A percentile compares a stretch with the other conserved stretches of the same genome.
Conservation (phyloP, 2,329 filamentous ascomycete genomes). For the Leptographium radiaticola region DNA sequence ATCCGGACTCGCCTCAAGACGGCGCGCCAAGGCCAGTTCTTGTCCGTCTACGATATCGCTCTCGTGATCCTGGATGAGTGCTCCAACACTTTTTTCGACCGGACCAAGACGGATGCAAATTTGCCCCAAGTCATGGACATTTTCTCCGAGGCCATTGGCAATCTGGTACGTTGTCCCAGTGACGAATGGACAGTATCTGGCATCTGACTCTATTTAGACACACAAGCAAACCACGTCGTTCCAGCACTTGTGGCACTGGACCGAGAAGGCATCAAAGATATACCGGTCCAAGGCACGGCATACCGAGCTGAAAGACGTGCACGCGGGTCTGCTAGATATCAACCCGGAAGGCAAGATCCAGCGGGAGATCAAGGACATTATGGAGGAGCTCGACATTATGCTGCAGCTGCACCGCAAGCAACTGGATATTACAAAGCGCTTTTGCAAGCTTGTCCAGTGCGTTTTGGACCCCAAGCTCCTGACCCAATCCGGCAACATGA, state of each 20-base stretch:
- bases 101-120: conserved; percentile 3
- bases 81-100: conserved; percentile 26
- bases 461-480: conserved; percentile 3
- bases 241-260: conserved; percentile 24
- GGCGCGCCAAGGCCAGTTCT: conserved; percentile 15
- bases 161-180: conserved; percentile 19
- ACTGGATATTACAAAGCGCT: conserved; percentile 17
- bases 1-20: conserved; percentile 20
- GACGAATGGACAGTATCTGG: background rate
- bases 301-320: background rate
- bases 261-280: conserved; percentile 13
- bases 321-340: conserved; percentile 24
- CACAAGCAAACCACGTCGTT: conserved; percentile 26
- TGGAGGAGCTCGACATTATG: conserved; percentile 35
- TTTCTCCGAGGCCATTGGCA: conserved; percentile 27
- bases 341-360: conserved; percentile 28
- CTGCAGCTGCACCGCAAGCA: conserved; percentile 25
- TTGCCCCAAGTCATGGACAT: conserved; percentile 25
- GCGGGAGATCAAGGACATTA: conserved; percentile 31
- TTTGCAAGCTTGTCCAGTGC: conserved; percentile 13
- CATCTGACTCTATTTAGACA: conserved; percentile 4
- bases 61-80: conserved; percentile 29
- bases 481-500: background rate
- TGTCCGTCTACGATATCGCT: conserved; percentile 27
- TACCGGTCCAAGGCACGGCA: conserved; percentile 5